Evolutionary conservation across 225 moss, liverwort and hornwort species (phyloP).

Genomic region (Straminergon stramineum): DNA sequence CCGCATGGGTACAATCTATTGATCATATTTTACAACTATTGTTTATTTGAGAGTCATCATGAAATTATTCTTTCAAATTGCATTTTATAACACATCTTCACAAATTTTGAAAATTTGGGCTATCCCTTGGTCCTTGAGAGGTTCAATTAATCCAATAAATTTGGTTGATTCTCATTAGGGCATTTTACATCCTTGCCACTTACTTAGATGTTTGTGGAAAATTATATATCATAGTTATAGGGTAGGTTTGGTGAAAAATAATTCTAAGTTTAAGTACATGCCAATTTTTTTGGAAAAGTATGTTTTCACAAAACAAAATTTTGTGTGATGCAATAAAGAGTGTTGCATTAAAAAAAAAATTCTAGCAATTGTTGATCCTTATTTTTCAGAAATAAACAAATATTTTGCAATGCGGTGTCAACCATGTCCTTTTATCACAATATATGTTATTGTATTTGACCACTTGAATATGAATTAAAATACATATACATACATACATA

Average conservation of each 20-base stretch:
- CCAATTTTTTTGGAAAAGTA: accelerated
- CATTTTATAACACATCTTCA: background rate
- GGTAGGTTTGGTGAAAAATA: background rate
- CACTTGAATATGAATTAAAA: background rate
- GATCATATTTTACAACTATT: background rate
- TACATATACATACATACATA: too few species aligned
- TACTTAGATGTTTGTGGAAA: background rate
- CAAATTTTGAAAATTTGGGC: background rate
- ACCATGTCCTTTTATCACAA: background rate
- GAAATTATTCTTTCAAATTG: background rate
- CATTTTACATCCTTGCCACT: background rate
- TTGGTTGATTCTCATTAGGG: background rate
- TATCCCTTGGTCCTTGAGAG: background rate
- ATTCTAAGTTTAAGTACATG: background rate
- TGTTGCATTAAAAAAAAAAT: background rate
- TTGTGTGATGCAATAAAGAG: background rate
- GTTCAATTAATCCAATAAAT: background rate
- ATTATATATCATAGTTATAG: background rate
- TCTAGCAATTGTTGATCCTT: background rate
- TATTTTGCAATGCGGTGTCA: accelerated
- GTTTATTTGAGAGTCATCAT: background rate
- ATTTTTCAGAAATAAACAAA: background rate
- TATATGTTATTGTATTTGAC: background rate
- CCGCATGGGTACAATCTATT: accelerated
- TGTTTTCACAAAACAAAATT: background rate